These are phyloP conservation scores for Choiromyces venosus DNA, from an alignment of 495 filamentous ascomycete genomes.

Conservation along the genomic window DNA sequence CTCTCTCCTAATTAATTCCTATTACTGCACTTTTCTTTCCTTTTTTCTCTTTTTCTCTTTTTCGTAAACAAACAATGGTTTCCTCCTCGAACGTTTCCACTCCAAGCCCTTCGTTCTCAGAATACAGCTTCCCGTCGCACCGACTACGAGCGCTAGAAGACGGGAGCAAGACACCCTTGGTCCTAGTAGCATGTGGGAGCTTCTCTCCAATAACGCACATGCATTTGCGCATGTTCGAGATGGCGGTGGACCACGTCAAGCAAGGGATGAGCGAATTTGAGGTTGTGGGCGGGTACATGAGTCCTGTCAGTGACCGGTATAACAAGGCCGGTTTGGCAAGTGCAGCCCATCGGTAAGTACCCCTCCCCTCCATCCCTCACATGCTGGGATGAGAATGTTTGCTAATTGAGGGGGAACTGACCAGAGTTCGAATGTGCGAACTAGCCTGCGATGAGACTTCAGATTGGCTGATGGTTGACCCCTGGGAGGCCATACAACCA, in stretches of 20 bases:
- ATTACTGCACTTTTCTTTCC: not conserved
- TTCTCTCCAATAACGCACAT: slow-evolving; percentile 84
- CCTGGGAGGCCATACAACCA: slow-evolving; percentile 67
- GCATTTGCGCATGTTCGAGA: slow-evolving; percentile 91
- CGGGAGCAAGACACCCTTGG: slow-evolving; percentile 64
- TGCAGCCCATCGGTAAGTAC: slow-evolving; percentile 61
- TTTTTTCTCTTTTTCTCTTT: no score
- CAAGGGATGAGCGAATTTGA: slow-evolving; percentile 64
- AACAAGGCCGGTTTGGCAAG: slow-evolving; percentile 81
- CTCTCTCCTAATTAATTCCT: not conserved
- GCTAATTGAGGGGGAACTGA: slow-evolving; percentile 6
- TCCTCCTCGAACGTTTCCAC: slow-evolving; percentile 13
- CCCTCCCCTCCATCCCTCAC: not conserved
- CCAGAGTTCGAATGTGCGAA: slow-evolving; percentile 60
- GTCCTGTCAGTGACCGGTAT: slow-evolving; percentile 77
- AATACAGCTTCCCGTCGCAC: slow-evolving; percentile 66
- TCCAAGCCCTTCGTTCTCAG: slow-evolving; percentile 1
- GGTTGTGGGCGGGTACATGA: slow-evolving; percentile 78
- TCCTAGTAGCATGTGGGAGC: slow-evolving; percentile 84
- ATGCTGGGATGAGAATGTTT: not conserved
- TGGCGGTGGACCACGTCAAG: slow-evolving; percentile 74
- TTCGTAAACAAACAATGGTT: slow-evolving; percentile 10
- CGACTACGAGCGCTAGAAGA: slow-evolving; percentile 66
- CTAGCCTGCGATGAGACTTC: slow-evolving; percentile 72
- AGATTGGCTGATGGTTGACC: slow-evolving; percentile 79